Evolutionary conservation across 2,329 filamentous ascomycete genomes (phyloP).

Genomic region (Ophiostoma quercus): DNA sequence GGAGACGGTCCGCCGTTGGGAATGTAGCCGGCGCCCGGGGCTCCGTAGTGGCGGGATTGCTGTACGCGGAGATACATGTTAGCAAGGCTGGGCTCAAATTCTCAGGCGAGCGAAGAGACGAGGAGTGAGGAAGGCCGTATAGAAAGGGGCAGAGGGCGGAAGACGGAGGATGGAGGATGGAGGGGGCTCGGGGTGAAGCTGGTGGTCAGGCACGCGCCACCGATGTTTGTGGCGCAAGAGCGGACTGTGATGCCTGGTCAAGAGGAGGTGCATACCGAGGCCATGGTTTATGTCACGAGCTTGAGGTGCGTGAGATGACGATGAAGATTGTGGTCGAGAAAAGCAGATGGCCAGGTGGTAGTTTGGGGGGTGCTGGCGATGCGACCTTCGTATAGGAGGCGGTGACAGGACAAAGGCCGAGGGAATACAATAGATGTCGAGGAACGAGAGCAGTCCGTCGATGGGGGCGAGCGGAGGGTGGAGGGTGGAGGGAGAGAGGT

Average conservation of each 20-base stretch:
- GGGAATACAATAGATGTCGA: not conserved
- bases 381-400: not conserved
- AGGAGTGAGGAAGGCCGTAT: not conserved
- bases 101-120: not conserved
- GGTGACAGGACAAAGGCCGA: not conserved
- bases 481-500: not conserved
- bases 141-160: not conserved
- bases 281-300: constrained; percentile 20
- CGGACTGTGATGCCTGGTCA: not conserved
- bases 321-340: not conserved
- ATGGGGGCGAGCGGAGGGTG: not conserved
- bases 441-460: not conserved
- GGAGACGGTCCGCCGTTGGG: constrained; percentile 51
- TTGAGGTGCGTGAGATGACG: not conserved
- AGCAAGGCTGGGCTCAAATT: not conserved
- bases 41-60: constrained; percentile 36
- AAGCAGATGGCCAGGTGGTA: not conserved
- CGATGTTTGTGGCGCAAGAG: not conserved
- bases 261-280: constrained; percentile 22
- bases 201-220: not conserved
- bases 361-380: not conserved
- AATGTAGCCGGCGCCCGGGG: constrained; percentile 46
- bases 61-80: constrained; percentile 13
- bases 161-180: not conserved
- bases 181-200: not conserved